Base-by-base conservation (phyloP, 202 grass and related monocot genomes). In the Zizania palustris region DNA sequence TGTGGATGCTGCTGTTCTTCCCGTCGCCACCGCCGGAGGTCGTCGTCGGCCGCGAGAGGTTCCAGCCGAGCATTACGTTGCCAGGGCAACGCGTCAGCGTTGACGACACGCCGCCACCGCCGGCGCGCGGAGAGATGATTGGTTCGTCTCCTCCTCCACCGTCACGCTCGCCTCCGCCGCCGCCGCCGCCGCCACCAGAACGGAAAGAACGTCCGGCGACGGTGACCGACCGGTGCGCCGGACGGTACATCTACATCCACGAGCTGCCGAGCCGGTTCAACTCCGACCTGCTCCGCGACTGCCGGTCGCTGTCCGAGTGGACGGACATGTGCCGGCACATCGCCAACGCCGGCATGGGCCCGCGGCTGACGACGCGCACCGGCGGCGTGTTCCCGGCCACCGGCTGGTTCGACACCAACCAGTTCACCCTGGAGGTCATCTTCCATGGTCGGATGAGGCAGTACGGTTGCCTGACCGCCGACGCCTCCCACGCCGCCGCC, bases 341-440 rank as follows among this genome's bases (percentile, higher is more conserved):
- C 38, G 13, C 28, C 15, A 94, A 88, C 79, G 73, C 58, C 12
- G 88, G 88, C 49, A 88, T 91, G 15, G 91, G 91, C 56, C 79
- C 75, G 2, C 85, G 64, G 34, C 66, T 94, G 22, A 56, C 70
- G 22, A 56, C 70, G 54, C 73, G 69, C 46, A 64, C 65, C 15
- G 40, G 65, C 20, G 72, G 76, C 77, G 80, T 76, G 42, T 79
- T 94, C 66, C 87, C 85, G 20, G 1, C 71, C 7, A 81, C 80
- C 10, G 88, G 86, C 14, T 90, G 88, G 91, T 88, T 88, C 59
- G 83, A 78, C 22, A 91, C 85, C 2, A 74, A 94, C 79, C 91
- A 94, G 79, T 94, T 91, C 70, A 67, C 77, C 8, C 65, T 94
- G 7, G 88, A 91, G 61, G 75, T 94, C 40, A 84, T 91, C 83